Conservation (phyloP, 108 stramenopile genomes). For the Nannochloropsis gaditana region DNA sequence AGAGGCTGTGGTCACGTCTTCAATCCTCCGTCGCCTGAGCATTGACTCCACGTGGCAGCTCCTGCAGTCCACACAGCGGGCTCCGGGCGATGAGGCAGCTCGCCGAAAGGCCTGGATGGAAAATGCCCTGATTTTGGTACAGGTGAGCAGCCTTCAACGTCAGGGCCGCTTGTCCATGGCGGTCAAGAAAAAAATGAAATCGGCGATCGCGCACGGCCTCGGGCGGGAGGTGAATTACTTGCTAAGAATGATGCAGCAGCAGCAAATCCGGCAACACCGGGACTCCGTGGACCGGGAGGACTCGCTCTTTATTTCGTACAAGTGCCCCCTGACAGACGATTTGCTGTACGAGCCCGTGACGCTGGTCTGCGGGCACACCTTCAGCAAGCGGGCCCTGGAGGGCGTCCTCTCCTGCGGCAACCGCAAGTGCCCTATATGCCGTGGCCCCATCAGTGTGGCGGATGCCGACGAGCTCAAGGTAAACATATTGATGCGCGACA, state of each 20-base stretch:
- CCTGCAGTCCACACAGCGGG: slow-evolving; percentile 10
- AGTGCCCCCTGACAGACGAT: slow-evolving; percentile 9
- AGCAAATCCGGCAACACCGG: not conserved
- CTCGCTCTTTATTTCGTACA: not conserved
- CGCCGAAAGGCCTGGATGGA: not conserved
- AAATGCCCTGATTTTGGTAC: slow-evolving; percentile 9
- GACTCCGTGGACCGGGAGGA: slow-evolving; percentile 14
- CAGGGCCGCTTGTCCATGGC: not conserved
- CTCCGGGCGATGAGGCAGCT: not conserved
- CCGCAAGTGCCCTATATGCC: not conserved
- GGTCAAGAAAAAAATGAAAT: slow-evolving; percentile 18
- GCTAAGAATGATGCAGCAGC: not conserved
- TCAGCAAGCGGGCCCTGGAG: slow-evolving; percentile 16
- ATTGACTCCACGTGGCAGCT: slow-evolving; percentile 14
- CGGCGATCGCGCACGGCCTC: not conserved
- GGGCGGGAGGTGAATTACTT: not conserved
- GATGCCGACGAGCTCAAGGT: not conserved
- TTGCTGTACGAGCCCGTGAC: slow-evolving; percentile 9
- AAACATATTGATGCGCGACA: not conserved
- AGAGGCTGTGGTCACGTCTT: not conserved
- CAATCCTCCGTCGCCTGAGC: not conserved
- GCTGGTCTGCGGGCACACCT: not conserved
- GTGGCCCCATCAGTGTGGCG: slow-evolving; percentile 4
- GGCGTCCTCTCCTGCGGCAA: slow-evolving; percentile 13
- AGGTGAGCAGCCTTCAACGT: slow-evolving; percentile 16